Evolutionary conservation across 2,329 filamentous ascomycete genomes (phyloP).

Genomic region (Xylariales sp.): DNA sequence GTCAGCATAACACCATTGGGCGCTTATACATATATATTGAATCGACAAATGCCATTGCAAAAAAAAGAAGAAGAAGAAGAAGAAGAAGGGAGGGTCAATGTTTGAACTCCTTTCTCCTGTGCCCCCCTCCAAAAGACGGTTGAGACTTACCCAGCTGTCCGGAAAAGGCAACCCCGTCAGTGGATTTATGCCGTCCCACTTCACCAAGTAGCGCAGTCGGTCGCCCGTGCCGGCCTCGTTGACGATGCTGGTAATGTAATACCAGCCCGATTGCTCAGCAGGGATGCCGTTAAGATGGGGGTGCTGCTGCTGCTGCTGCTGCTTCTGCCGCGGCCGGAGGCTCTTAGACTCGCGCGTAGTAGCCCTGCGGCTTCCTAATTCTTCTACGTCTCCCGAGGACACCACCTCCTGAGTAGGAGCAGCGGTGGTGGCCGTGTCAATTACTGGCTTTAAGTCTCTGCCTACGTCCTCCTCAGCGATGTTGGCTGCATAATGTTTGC

Average conservation of each 20-base stretch:
- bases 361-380: background rate
- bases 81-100: too few species aligned
- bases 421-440: background rate
- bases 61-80: too few species aligned
- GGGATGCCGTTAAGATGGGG: slow-evolving; percentile 3
- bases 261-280: slow-evolving; percentile 14
- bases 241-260: slow-evolving; percentile 16
- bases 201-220: slow-evolving; percentile 16
- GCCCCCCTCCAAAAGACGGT: too few species aligned
- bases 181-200: slow-evolving; percentile 22
- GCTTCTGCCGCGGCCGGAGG: too few species aligned
- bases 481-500: background rate
- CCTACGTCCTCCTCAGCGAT: background rate
- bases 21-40: background rate
- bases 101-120: too few species aligned
- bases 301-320: background rate
- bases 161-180: slow-evolving; percentile 19
- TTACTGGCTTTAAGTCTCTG: too few species aligned
- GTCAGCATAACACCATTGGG: background rate
- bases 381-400: background rate
- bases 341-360: slow-evolving; percentile 6
- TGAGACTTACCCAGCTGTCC: slow-evolving; percentile 18
- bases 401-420: background rate
- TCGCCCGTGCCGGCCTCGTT: slow-evolving; percentile 11
- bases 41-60: too few species aligned